Conservation (phyloP, 129 eudicot genomes). For the Flaveria sonorensis region DNA sequence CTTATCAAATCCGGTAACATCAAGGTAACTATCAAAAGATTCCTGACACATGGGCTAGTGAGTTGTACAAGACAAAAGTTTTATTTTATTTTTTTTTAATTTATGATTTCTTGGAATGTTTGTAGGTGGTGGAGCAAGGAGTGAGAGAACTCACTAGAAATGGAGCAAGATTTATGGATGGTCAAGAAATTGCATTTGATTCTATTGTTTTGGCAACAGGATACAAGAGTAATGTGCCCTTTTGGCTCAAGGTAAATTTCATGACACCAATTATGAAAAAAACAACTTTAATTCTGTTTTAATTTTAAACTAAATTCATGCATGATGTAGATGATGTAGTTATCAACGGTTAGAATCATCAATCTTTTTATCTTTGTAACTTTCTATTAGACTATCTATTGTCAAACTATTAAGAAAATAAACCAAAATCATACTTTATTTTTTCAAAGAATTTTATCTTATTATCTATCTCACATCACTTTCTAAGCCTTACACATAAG, state of each 20-base stretch:
- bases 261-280: conserved; percentile 13
- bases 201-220: conserved; percentile 87
- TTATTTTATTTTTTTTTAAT: background rate
- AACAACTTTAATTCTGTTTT: background rate
- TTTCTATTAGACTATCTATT: too few species aligned
- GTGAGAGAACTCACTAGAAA: conserved; percentile 69
- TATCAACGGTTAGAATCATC: too few species aligned
- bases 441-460: conserved; percentile 25
- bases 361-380: too few species aligned
- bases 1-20: conserved; percentile 74
- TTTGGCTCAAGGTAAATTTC: conserved; percentile 80
- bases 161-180: conserved; percentile 81
- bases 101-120: conserved; percentile 19
- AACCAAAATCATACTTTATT: conserved; percentile 11
- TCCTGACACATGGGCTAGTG: conserved; percentile 24
- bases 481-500: conserved; percentile 64
- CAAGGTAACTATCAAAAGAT: conserved; percentile 55
- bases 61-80: background rate
- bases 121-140: conserved; percentile 71
- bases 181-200: conserved; percentile 72
- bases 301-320: background rate
- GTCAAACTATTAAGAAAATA: background rate
- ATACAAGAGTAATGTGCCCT: conserved; percentile 87
- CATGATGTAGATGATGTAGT: conserved; percentile 1
- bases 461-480: conserved; percentile 59